These are phyloP conservation scores for Cicer chorassanicum DNA, from an alignment of 306 rosid genomes.

Conservation along the genomic window DNA sequence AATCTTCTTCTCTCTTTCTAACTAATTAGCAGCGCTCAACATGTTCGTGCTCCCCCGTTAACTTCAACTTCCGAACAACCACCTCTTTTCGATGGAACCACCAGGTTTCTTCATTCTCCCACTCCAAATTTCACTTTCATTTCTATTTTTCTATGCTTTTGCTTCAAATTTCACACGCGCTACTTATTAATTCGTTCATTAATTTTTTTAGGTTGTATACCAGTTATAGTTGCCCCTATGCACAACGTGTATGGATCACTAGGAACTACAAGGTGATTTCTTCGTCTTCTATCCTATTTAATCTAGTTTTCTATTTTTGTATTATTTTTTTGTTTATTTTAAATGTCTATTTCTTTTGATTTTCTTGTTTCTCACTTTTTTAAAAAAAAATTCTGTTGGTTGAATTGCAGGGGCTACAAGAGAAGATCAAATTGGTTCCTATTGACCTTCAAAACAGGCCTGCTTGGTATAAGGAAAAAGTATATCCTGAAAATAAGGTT, in stretches of 20 bases:
- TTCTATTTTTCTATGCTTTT: neutral
- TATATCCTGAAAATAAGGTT: conserved; percentile 77
- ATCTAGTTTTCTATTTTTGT: neutral
- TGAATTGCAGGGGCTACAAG: conserved; percentile 66
- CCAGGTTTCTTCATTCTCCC: conserved; percentile 56
- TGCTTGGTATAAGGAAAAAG: conserved; percentile 89
- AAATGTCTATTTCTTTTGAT: neutral
- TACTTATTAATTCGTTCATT: neutral
- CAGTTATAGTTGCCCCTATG: conserved; percentile 68
- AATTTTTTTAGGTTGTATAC: conserved; percentile 58
- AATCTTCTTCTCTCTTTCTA: neutral
- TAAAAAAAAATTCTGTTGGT: neutral
- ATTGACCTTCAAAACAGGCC: conserved; percentile 71
- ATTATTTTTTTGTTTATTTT: neutral
- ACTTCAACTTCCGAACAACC: conserved; percentile 69
- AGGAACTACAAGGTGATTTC: conserved; percentile 73
- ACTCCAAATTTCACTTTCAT: neutral
- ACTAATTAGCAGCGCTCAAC: conserved; percentile 42
- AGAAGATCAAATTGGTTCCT: conserved; percentile 73
- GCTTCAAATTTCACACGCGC: neutral
- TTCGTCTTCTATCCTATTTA: neutral
- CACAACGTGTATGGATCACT: conserved; percentile 86
- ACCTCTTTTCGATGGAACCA: conserved; percentile 83
- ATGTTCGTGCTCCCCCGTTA: conserved; percentile 55
- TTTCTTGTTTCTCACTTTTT: neutral